Conservation (phyloP, 2,329 filamentous ascomycete genomes). For the Graphilbum fragrans region DNA sequence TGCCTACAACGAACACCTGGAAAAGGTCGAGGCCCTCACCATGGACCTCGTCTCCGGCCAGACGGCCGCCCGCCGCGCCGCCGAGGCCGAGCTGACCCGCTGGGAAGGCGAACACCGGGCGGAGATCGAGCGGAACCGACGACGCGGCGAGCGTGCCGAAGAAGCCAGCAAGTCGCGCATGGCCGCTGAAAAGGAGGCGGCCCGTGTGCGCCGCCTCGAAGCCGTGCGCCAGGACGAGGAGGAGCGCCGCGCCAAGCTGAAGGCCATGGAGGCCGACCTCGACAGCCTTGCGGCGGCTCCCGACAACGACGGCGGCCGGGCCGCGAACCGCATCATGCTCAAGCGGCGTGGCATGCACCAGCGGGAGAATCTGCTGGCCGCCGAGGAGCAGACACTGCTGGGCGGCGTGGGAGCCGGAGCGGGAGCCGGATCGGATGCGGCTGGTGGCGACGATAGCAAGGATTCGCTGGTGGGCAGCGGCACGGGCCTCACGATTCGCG, state of each 20-base stretch:
- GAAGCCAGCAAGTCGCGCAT: constrained; percentile 40
- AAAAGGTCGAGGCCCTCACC: constrained; percentile 81
- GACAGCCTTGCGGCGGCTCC: constrained; percentile 54
- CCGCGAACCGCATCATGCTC: constrained; percentile 50
- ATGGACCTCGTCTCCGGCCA: constrained; percentile 73
- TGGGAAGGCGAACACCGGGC: constrained; percentile 65
- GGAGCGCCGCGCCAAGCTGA: constrained; percentile 51
- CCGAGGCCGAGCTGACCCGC: constrained; percentile 38
- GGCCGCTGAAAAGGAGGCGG: constrained; percentile 54
- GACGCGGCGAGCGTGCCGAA: constrained; percentile 37
- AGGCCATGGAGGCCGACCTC: constrained; percentile 57
- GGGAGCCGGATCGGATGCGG: constrained; percentile 8
- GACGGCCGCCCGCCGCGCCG: constrained; percentile 35
- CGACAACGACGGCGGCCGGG: constrained; percentile 19
- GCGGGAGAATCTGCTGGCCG: constrained; percentile 17
- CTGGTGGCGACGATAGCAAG: constrained; percentile 10
- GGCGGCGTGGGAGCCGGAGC: constrained; percentile 6
- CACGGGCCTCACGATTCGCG: constrained; percentile 54
- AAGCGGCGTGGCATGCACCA: constrained; percentile 56
- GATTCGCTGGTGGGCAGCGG: constrained; percentile 4
- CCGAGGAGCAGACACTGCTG: constrained; percentile 27
- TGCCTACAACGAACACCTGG: constrained; percentile 88
- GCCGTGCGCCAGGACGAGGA: constrained; percentile 58
- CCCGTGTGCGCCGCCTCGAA: constrained; percentile 47
- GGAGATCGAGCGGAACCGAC: constrained; percentile 51